phyloP scores from a whole-genome alignment of 495 filamentous ascomycete genomes.

The Neurospora sp. region DNA sequence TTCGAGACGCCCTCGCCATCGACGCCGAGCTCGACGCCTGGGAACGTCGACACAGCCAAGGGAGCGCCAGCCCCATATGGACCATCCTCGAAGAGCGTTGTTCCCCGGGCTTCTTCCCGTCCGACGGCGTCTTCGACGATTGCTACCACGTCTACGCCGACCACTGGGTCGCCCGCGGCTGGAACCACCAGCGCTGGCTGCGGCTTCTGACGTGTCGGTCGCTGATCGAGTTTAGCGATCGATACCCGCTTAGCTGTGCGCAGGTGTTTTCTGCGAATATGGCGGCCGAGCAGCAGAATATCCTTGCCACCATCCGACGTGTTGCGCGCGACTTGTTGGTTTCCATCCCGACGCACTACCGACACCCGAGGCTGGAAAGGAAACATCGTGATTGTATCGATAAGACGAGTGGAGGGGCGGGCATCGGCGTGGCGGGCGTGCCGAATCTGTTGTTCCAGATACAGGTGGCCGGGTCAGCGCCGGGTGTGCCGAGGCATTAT shows the following conservation, averaged over 20 bases:
- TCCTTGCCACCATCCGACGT: slow-evolving; percentile 18
- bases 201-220: slow-evolving; percentile 48
- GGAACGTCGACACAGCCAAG: slow-evolving; percentile 19
- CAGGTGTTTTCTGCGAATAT: slow-evolving; percentile 17
- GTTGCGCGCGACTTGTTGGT: slow-evolving; percentile 32
- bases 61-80: slow-evolving; percentile 15
- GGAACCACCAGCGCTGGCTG: slow-evolving; percentile 55
- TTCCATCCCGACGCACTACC: slow-evolving; percentile 36
- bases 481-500: slow-evolving; percentile 26
- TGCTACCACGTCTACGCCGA: slow-evolving; percentile 51
- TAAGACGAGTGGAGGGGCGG: slow-evolving; percentile 26
- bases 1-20: slow-evolving; percentile 22
- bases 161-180: slow-evolving; percentile 46
- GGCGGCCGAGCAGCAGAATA: slow-evolving; percentile 22
- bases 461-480: slow-evolving; percentile 31
- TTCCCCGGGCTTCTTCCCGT: slow-evolving; percentile 20
- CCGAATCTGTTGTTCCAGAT: slow-evolving; percentile 34
- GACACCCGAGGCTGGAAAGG: slow-evolving; percentile 27
- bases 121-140: slow-evolving; percentile 40
- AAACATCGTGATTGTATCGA: slow-evolving; percentile 20
- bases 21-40: slow-evolving; percentile 26
- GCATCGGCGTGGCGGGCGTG: slow-evolving; percentile 32
- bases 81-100: slow-evolving; percentile 13
- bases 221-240: slow-evolving; percentile 27
- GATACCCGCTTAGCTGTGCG: slow-evolving; percentile 19